A percentile compares a stretch with the other conserved stretches of the same genome.
phyloP scores from a whole-genome alignment of 805 yeast genomes.

The Millerago galiae region DNA sequence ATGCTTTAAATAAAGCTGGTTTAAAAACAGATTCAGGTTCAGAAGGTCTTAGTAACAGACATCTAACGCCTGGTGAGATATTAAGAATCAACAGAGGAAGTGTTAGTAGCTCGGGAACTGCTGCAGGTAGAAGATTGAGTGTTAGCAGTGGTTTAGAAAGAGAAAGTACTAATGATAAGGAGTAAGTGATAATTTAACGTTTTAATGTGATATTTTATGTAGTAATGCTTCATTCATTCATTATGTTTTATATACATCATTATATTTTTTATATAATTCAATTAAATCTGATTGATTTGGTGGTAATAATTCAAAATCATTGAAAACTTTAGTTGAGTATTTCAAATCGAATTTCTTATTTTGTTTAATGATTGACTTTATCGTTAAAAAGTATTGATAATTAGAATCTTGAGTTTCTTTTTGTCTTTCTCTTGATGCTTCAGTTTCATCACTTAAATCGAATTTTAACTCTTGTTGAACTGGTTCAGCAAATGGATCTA shows the following conservation, averaged over 20 bases:
- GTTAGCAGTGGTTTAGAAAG: slow-evolving; percentile 6
- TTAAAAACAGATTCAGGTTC: slow-evolving; percentile 24
- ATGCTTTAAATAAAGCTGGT: slow-evolving; percentile 77
- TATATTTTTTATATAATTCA: not conserved
- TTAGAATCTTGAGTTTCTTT: not conserved
- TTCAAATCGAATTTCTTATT: not conserved
- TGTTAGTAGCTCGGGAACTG: slow-evolving; percentile 38
- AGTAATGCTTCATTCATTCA: too few species aligned
- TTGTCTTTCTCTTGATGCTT: not conserved
- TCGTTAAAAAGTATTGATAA: slow-evolving; percentile 1
- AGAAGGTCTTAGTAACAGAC: slow-evolving; percentile 45
- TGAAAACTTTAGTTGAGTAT: not conserved
- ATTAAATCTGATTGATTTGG: not conserved
- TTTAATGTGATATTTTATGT: too few species aligned
- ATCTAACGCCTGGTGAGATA: slow-evolving; percentile 38
- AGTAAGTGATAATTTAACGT: too few species aligned
- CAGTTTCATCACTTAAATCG: not conserved
- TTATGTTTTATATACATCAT: too few species aligned
- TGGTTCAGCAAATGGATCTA: not conserved
- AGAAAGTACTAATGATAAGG: slow-evolving; percentile 5
- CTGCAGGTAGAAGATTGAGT: slow-evolving; percentile 8
- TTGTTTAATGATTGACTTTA: slow-evolving; percentile 1
- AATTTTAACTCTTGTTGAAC: not conserved
- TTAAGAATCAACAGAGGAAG: slow-evolving; percentile 56
- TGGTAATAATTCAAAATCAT: not conserved